Conservation (phyloP, 1,284 basidiomycete genomes). For the Melampsora abietis-canadensis region DNA sequence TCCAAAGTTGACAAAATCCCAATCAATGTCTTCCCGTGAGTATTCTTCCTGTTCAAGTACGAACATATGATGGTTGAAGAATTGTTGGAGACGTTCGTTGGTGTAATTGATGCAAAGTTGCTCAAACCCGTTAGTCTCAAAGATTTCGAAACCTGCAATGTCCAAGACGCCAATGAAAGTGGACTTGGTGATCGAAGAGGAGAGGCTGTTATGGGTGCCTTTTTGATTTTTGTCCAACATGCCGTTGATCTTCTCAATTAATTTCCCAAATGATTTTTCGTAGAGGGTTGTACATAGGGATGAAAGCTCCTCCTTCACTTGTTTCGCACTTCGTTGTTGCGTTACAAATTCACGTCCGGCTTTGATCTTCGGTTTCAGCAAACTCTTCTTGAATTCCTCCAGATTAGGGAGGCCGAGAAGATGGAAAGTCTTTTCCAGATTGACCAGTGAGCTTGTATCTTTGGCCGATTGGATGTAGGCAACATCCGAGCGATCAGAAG, state of each 20-base stretch:
- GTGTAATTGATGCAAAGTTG: constrained; percentile 99
- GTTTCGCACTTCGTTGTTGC: constrained; percentile 83
- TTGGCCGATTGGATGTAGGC: constrained; percentile 64
- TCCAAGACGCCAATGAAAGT: constrained; percentile 98
- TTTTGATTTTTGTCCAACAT: constrained; percentile 83
- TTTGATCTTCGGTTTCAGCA: constrained; percentile 80
- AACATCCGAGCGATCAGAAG: constrained; percentile 77
- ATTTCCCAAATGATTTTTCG: constrained; percentile 89
- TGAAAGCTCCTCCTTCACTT: constrained; percentile 87
- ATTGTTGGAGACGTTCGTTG: constrained; percentile 46
- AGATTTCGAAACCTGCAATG: constrained; percentile 98
- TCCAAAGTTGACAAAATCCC: constrained; percentile 99
- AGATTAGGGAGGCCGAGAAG: constrained; percentile 80
- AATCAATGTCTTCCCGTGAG: constrained; percentile 90
- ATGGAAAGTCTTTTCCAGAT: constrained; percentile 79
- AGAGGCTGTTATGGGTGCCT: constrained; percentile 28
- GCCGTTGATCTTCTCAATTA: constrained; percentile 92
- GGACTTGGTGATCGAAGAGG: constrained; percentile 63
- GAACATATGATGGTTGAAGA: constrained; percentile 96
- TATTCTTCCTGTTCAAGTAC: constrained; percentile 99
- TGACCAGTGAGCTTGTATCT: constrained; percentile 47
- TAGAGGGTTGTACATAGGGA: constrained; percentile 94
- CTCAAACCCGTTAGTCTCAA: constrained; percentile 72
- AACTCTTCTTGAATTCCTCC: constrained; percentile 80
- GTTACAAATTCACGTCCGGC: constrained; percentile 97